These are phyloP conservation scores for Rhodotorula kratochvilovae DNA, from an alignment of 768 basidiomycete species.

Conservation along the genomic window DNA sequence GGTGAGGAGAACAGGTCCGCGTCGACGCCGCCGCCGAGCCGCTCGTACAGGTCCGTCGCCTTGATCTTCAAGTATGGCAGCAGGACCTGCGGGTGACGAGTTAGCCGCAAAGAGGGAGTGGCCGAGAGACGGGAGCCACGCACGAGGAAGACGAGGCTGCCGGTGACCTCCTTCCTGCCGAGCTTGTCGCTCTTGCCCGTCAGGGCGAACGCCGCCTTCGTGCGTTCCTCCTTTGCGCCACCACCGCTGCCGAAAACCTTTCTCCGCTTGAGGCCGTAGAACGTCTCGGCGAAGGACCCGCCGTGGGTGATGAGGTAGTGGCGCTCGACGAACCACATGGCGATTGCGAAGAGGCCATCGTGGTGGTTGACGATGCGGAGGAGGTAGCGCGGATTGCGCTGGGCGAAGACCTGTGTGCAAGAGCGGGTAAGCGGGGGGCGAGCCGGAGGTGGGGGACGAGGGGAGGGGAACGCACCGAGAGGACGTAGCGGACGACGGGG, in stretches of 20 bases:
- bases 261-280: slow-evolving; percentile 84
- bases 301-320: slow-evolving; percentile 78
- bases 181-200: slow-evolving; percentile 61
- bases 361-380: slow-evolving; percentile 85
- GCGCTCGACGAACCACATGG: slow-evolving; percentile 85
- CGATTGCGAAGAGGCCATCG: slow-evolving; percentile 86
- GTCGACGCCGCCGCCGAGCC: slow-evolving; percentile 73
- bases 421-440: neutral
- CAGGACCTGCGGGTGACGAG: slow-evolving; percentile 59
- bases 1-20: slow-evolving; percentile 40
- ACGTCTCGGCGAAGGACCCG: slow-evolving; percentile 91
- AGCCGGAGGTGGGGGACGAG: neutral
- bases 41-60: slow-evolving; percentile 82
- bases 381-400: slow-evolving; percentile 87
- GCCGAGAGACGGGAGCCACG: slow-evolving; percentile 40
- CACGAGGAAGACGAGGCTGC: slow-evolving; percentile 75
- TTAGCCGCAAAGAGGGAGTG: too few species aligned
- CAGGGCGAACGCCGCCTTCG: slow-evolving; percentile 46
- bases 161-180: slow-evolving; percentile 63
- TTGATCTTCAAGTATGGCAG: slow-evolving; percentile 86
- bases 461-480: slow-evolving; percentile 17
- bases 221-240: slow-evolving; percentile 43
- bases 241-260: slow-evolving; percentile 47
- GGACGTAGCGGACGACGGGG: slow-evolving; percentile 39
- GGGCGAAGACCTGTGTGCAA: slow-evolving; percentile 73